Evolutionary conservation across 2,329 filamentous ascomycete genomes (phyloP).

Genomic region (Diaporthe nobilis): DNA sequence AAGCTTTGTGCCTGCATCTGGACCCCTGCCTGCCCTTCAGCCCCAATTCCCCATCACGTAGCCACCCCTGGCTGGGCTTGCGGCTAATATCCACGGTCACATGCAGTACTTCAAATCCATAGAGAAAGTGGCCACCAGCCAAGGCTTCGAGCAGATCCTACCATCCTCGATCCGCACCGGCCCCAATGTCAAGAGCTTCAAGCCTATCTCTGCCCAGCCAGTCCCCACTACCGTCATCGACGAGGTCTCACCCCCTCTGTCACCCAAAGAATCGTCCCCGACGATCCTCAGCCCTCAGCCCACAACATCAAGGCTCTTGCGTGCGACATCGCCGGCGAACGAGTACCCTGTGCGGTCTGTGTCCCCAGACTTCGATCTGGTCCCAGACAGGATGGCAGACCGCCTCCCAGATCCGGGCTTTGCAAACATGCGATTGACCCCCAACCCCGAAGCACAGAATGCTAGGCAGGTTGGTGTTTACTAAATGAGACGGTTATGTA

Average conservation of each 20-base stretch:
- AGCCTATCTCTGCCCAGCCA: slow-evolving; percentile 43
- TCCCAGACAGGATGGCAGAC: slow-evolving; percentile 75
- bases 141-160: slow-evolving; percentile 62
- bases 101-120: slow-evolving; percentile 72
- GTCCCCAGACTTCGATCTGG: slow-evolving; percentile 71
- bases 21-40: neutral
- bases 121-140: slow-evolving; percentile 65
- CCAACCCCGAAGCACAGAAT: slow-evolving; percentile 62
- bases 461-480: slow-evolving; percentile 38
- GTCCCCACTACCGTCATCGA: slow-evolving; percentile 56
- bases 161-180: slow-evolving; percentile 69
- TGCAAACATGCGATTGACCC: slow-evolving; percentile 58
- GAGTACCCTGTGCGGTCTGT: slow-evolving; percentile 69
- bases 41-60: neutral
- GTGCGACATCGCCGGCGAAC: slow-evolving; percentile 64
- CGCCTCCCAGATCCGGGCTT: slow-evolving; percentile 66
- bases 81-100: neutral
- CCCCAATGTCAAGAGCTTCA: slow-evolving; percentile 47
- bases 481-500: neutral
- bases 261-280: slow-evolving; percentile 51
- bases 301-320: slow-evolving; percentile 67
- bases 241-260: slow-evolving; percentile 49
- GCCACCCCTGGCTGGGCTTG: neutral
- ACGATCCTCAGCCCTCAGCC: slow-evolving; percentile 69
- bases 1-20: slow-evolving; percentile 15